Evolutionary conservation across 176 grass and related monocot species (phyloP), one percentile per base, ranked within the genome.

Genomic region (Cenchrus purpureus): DNA sequence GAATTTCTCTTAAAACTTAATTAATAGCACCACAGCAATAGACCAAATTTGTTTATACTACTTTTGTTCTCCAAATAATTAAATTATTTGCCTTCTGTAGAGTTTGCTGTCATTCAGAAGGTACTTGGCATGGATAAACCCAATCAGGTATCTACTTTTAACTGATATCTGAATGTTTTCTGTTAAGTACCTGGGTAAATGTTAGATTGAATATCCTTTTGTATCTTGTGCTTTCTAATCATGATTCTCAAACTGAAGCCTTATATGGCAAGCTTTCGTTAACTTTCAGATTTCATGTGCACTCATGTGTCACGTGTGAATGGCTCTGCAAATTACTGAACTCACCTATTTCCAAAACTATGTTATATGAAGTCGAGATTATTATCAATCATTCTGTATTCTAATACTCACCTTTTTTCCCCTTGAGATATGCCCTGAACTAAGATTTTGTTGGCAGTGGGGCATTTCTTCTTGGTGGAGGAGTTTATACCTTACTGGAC

Each of bases 81-180:
- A 79, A 79, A 4, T 75, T 62, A 80, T 13, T 85, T 74, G 9
- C 34, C 77, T 76, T 67, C 32, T 95, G 75, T 90, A 98, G 96
- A 95, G 83, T 65, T 92, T 95, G 86, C 76, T 98, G 66, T 98
- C 93, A 19, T 95, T 98, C 61, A 92, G 96, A 86, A 92, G 83
- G 88, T 95, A 89, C 76, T 98, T 93, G 7, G 84, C 89, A 83
- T 98, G 93, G 93, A 98, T 98, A 90, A 98, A 98, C 84, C 93
- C 93, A 54, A 87, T 95, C 85, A 98, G 96, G 96, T 98, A 94
- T 57, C 14, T 78, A 77, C 77, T 85, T 81, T 6, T 56, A 75
- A 74, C 14, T 89, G 44, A 76, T 50, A 54, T 74, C 10, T 80
- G 17, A 81, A 37, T 49, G 34, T 55, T 69, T 55, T 58, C 17